Evolutionary conservation across 352 stramenopile species (phyloP), one percentile per base, ranked within the genome.

Genomic region (Pythium apleroticum): DNA sequence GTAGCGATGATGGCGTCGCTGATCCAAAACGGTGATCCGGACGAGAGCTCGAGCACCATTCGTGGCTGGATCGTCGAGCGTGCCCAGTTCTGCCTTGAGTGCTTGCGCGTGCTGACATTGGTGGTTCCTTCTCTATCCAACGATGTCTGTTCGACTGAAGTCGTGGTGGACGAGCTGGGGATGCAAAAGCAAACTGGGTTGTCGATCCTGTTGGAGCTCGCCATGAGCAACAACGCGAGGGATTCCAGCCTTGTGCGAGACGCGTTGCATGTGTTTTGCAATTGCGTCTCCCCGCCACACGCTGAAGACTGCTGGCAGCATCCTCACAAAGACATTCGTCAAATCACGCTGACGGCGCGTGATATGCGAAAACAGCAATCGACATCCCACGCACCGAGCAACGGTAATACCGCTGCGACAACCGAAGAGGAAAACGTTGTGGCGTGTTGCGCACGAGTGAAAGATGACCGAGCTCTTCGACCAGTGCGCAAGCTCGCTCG

Each of bases 221-320:
- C 84, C 1, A 88, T 84, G 75, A 93, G 81, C 52, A 86, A 58
- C 25, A 92, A 91, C 48, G 53, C 72, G 2, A 72, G 87, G 39
- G 84, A 96, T 58, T 92, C 84, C 0, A 82, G 89, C 52, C 55
- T 94, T 31, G 81, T 96, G 14, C 80, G 86, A 9, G 82, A 90
- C 46, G 81, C 81, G 3, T 68, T 96, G 10, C 69, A 77, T 15
- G 84, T 96, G 0, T 85, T 96, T 56, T 94, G 87, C 69, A 93
- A 92, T 46, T 94, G 87, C 57, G 87, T 96, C 14, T 90, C 79
- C 2, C 80, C 84, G 30, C 86, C 84, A 28, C 83, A 94, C 19
- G 64, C 75, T 30, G 85, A 94, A 60, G 80, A 92, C 43, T 94
- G 85, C 56, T 94, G 85, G 85, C 85, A 94, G 20, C 85, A 94